Evolutionary conservation across 2,329 filamentous ascomycete genomes (phyloP), one percentile per base, ranked within the genome.

Genomic region (Exophiala spinifera): DNA sequence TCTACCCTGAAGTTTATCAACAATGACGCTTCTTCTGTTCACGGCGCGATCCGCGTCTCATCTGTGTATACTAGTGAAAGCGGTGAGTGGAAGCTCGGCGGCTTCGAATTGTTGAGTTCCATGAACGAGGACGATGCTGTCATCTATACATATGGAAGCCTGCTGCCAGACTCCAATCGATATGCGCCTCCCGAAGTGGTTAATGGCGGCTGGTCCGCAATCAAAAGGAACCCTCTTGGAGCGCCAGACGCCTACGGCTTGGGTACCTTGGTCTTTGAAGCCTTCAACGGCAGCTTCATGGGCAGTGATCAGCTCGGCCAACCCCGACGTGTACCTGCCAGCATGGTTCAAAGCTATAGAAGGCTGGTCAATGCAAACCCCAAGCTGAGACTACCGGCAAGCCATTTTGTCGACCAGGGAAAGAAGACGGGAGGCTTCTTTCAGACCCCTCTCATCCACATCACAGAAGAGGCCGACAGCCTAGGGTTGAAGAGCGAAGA

Each of bases 1-100:
- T 88, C 90, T 68, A 97, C 94, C 0, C 74, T 97, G 62, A 96
- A 94, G 66, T 99, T 99, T 67, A 89, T 99, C 70, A 99, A 99
- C 66, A 85, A 88, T 45, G 94, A 99, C 62, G 94, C 91, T 2
- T 80, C 87, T 2, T 96, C 91, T 0, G 88, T 99, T 48, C 94
- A 99, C 66, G 94, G 91, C 46, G 89, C 84, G 65, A 77, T 99
- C 49, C 85, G 89, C 59, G 87, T 89, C 17, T 88, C 88, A 0
- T 96, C 92, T 0, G 80, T 99, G 61, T 99, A 91, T 71, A 94
- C 89, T 3, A 91, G 90, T 57, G 92, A 97, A 68, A 96, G 94
- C 67, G 94, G 94, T 54, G 94, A 99, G 73, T 99, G 94, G 94
- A 97, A 95, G 67, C 76, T 99, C 1, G 91, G 88, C 17, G 94